Percentiles rank a stretch among this genome's conserved stretches.
These are phyloP conservation scores for Yamadazyma kanchanaburiensis DNA, from an alignment of 1,139 yeast genomes.

Conservation along the genomic window DNA sequence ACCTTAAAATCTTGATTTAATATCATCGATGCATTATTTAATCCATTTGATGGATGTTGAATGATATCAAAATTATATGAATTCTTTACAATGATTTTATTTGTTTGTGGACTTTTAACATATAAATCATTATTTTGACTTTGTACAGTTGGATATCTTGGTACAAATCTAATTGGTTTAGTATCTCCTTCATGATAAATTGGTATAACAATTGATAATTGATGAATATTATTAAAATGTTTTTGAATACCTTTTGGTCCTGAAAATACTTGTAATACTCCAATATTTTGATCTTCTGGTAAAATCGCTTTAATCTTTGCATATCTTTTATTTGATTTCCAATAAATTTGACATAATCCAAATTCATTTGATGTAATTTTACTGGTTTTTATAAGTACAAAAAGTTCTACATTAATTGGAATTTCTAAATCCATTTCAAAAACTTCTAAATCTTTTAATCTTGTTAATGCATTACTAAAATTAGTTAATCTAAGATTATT, in stretches of 20 bases:
- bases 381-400: conserved; percentile 51
- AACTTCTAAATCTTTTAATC: conserved; percentile 69
- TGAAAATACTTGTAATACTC: conserved; percentile 73
- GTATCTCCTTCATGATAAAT: conserved; percentile 69
- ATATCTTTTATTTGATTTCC: conserved; percentile 61
- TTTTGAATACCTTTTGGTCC: conserved; percentile 64
- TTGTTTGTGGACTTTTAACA: conserved; percentile 80
- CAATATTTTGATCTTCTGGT: conserved; percentile 65
- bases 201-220: conserved; percentile 75
- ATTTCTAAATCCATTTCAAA: conserved; percentile 74
- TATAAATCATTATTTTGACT: conserved; percentile 74
- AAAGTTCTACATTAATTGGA: conserved; percentile 67
- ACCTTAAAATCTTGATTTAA: conserved; percentile 49
- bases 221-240: conserved; percentile 59
- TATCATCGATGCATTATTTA: conserved; percentile 33
- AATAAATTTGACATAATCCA: conserved; percentile 72
- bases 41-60: conserved; percentile 63
- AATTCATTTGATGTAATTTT: conserved; percentile 50
- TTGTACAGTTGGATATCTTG: conserved; percentile 68
- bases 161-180: conserved; percentile 58
- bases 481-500: conserved; percentile 57
- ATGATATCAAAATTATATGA: conserved; percentile 62
- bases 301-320: conserved; percentile 79
- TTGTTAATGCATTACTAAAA: conserved; percentile 74
- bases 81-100: conserved; percentile 51